These are phyloP conservation scores for Apiospora arundinis DNA, from an alignment of 2,329 filamentous ascomycete species.

Conservation along the genomic window DNA sequence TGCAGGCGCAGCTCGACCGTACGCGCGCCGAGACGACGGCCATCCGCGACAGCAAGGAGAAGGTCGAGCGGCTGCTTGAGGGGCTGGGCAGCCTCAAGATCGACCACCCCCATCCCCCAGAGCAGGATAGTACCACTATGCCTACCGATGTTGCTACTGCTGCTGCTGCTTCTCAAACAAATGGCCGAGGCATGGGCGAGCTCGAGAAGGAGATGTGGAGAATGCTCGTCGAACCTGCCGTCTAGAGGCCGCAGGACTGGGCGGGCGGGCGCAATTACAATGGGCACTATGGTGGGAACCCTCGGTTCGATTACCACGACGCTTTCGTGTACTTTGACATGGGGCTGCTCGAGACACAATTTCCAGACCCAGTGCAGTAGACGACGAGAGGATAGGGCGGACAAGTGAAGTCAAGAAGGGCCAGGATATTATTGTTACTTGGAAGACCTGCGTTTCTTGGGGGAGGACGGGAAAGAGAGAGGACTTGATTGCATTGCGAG, in stretches of 20 bases:
- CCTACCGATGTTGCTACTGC: no score
- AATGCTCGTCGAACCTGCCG: constrained; percentile 72
- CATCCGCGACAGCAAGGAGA: constrained; percentile 70
- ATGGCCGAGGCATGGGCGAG: constrained; percentile 54
- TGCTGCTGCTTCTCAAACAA: no score
- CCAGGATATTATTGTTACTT: no score
- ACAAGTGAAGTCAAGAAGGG: no score
- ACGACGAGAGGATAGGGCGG: no score
- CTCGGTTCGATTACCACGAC: background rate
- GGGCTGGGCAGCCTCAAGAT: constrained; percentile 65
- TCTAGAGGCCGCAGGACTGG: constrained; percentile 47
- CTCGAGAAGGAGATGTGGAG: constrained; percentile 76
- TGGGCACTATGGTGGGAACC: no score
- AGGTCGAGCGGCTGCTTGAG: constrained; percentile 75
- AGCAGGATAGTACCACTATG: background rate
- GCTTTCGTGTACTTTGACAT: no score
- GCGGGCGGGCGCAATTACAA: background rate
- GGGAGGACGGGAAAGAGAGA: background rate
- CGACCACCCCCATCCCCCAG: constrained; percentile 30
- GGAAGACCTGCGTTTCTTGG: no score
- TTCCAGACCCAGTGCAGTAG: no score
- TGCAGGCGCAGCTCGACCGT: constrained; percentile 82
- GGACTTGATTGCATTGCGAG: background rate
- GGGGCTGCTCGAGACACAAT: no score
- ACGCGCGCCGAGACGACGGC: constrained; percentile 75